phyloP scores from a whole-genome alignment of 495 filamentous ascomycete species.

The Podospora pseudopauciseta region DNA sequence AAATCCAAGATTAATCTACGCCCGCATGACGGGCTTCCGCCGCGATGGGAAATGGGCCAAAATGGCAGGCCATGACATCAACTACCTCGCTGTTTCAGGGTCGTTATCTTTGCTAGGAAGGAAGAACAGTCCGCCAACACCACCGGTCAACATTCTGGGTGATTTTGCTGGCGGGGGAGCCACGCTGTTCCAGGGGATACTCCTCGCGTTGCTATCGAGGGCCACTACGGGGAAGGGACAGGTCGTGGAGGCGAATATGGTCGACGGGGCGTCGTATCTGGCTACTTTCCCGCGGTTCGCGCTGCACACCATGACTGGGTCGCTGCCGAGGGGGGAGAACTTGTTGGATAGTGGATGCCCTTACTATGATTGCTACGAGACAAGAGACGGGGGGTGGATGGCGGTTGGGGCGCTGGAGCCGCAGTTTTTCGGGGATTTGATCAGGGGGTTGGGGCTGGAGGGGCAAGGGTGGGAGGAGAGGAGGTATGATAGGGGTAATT shows the following conservation, averaged over 20 bases:
- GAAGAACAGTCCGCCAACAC: constrained; percentile 61
- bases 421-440: constrained; percentile 69
- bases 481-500: constrained; percentile 56
- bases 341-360: constrained; percentile 79
- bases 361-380: constrained; percentile 85
- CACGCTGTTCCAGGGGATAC: constrained; percentile 65
- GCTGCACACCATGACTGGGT: constrained; percentile 57
- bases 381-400: constrained; percentile 76
- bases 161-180: constrained; percentile 93
- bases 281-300: constrained; percentile 69
- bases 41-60: constrained; percentile 75
- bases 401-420: constrained; percentile 89
- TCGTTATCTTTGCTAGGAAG: constrained; percentile 73
- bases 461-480: constrained; percentile 48
- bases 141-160: constrained; percentile 78
- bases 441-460: constrained; percentile 60
- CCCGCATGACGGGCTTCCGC: constrained; percentile 83
- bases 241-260: constrained; percentile 94
- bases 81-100: constrained; percentile 88
- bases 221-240: constrained; percentile 67
- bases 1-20: constrained; percentile 79
- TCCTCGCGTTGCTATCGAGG: constrained; percentile 56
- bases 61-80: constrained; percentile 98
- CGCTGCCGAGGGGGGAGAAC: constrained; percentile 65
- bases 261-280: constrained; percentile 78